phyloP scores from a whole-genome alignment of 305 asterid genomes.

The Solanum hybrid region DNA sequence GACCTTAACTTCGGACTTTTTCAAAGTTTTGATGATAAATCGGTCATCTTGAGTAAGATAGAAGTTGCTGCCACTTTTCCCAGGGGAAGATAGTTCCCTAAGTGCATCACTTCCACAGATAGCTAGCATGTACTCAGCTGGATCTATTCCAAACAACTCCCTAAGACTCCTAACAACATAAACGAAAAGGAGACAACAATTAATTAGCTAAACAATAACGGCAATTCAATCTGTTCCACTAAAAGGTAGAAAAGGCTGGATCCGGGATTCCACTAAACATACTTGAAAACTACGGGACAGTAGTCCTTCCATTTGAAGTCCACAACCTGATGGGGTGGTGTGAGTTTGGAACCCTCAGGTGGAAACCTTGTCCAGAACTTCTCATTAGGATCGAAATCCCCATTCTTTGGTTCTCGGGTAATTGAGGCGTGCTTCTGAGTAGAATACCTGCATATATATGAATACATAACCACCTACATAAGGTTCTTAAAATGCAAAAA shows the following conservation, averaged over 20 bases:
- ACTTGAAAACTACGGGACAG: slow-evolving; percentile 90
- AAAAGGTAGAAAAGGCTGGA: background rate
- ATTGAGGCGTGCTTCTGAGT: slow-evolving; percentile 66
- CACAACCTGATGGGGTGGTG: slow-evolving; percentile 72
- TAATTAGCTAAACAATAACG: background rate
- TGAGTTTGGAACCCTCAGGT: slow-evolving; percentile 71
- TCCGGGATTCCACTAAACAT: background rate
- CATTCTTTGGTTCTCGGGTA: slow-evolving; percentile 36
- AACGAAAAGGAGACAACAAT: slow-evolving; percentile 6
- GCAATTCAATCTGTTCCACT: background rate
- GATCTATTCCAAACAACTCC: slow-evolving; percentile 84
- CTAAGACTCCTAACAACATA: slow-evolving; percentile 55
- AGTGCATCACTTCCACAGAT: slow-evolving; percentile 87
- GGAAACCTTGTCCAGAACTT: slow-evolving; percentile 94
- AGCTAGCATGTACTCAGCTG: slow-evolving; percentile 93
- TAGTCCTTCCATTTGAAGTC: slow-evolving; percentile 98
- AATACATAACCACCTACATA: background rate
- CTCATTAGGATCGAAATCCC: slow-evolving; percentile 86
- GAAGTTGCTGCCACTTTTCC: slow-evolving; percentile 96
- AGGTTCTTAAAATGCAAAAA: background rate
- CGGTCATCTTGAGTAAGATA: slow-evolving; percentile 94
- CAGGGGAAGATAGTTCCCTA: slow-evolving; percentile 95
- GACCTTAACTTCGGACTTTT: slow-evolving; percentile 97
- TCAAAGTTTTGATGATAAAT: slow-evolving; percentile 93
- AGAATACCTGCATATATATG: slow-evolving; percentile 42